Base-by-base conservation (phyloP, 2,329 filamentous ascomycete genomes). In the Epichloe sibirici region DNA sequence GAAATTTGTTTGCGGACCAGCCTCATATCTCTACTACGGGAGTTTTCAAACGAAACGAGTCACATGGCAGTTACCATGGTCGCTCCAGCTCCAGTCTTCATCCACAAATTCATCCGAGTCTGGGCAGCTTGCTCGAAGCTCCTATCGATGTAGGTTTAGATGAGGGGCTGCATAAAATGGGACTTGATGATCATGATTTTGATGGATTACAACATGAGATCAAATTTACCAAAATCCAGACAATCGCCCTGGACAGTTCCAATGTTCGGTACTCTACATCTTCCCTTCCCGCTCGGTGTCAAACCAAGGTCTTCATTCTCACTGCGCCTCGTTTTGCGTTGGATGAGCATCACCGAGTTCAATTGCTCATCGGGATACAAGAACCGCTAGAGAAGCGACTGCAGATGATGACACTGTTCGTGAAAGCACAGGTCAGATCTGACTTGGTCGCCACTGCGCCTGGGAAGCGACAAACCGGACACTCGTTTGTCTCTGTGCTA, bases 1-100 rank as follows among this genome's bases (percentile, higher is more conserved):
- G 87, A 61, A 77, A 83, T 1, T 78, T 83, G n/a, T 94, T 95
- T 63, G 78, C 83, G 31, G 90, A 95, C 48, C 79, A 77, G 65
- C 68, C 65, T 57, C 74, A 66, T 3, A 63, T 69, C 8, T 61
- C 70, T 8, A 67, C 65, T 11, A 66, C 70, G 50, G 64, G 65
- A 0, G 74, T 75, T 44, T 68, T 75, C 13, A 81, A 85, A 57
- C 79, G 85, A 55, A 77, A 81, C 6, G 84, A 93, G 51, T 95
- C 90, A 2, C 79, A 93, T 50, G 70, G 73, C 21, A 70, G 69
- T 4, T 71, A 71, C 17, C 65, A 65, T 53, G 66, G 31, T 60
- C 69, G 68, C 7, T 62, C 69, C 25, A 71, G 69, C 39, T 65
- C 70, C n/a, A 69, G 64, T 51, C 71, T 71, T 52, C 71, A 65